Evolutionary conservation across 495 filamentous ascomycete species (phyloP), one percentile per base, ranked within the genome.

Genomic region (Polyplosphaeria fusca): DNA sequence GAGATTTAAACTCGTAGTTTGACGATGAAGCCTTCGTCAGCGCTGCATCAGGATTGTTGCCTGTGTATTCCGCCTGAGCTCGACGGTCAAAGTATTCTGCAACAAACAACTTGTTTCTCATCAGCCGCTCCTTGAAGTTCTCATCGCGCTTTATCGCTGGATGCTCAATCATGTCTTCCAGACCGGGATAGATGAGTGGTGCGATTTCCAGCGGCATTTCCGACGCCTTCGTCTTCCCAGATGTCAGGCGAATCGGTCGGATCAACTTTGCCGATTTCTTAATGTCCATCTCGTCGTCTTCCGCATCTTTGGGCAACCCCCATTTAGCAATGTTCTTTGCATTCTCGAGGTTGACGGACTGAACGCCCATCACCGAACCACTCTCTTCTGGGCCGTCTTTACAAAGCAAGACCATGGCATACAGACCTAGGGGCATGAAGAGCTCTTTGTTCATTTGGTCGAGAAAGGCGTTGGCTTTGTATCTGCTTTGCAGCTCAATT

Each of bases 41-140:
- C 19, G 22, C 18, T 2, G 42, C 23, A 22, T 56, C 28, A 9
- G 52, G 52, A 19, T 56, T 56, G 35, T 56, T 56, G 22, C 52
- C 52, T 2, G 44, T 28, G 52, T 56, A 56, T 7, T 52, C 19
- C 18, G 52, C 52, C 5, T 13, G 20, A 7, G 52, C 52, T 9
- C 52, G 42, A 20, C 52, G 52, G 44, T 56, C 52, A 23, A 47
- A 56, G 32, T 56, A 56, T 4, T 56, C 52, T 14, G 25, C 52
- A 4, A 56, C 43, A 16, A 47, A 56, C n/a, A 40, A 16, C 19
- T 48, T 47, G 52, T 56, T 56, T 30, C 52, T 42, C 27, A 27
- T 14, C 18, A 56, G 30, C 9, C 52, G 27, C 13, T 32, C 43
- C 22, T 56, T 56, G 43, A 56, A 56, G 13, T 14, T 27, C 24